Evolutionary conservation across 495 filamentous ascomycete species (phyloP), one percentile per base, ranked within the genome.

Genomic region (Penicillium robsamsonii): DNA sequence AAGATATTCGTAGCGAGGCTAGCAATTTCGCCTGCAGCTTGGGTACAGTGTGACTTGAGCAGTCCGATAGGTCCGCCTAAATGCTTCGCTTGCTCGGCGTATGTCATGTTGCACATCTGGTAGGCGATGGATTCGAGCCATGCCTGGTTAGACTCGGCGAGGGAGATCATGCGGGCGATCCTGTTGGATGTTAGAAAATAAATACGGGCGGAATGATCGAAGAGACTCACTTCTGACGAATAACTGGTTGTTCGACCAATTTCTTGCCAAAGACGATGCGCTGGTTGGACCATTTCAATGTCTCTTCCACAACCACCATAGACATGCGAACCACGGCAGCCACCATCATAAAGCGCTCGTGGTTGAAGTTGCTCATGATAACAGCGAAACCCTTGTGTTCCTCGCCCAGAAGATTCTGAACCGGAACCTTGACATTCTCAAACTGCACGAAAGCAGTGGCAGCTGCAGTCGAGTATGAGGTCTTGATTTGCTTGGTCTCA

Each of bases 341-440:
- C 59, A 67, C 70, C 86, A 89, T 88, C 76, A 82, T 86, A 79
- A 83, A 88, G 7, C 87, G 81, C 74, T 88, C 87, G 73, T 90
- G 87, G 78, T 91, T 90, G 78, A 92, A 92, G 74, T 93, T 92
- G 73, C 79, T 83, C 68, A 92, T 88, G 70, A 94, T 90, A n/a
- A 94, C 89, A 46, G 85, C 81, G 70, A 96, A 91, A 11, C 91
- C 91, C 75, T 92, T 89, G 80, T 94, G 82, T 65, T 94, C 90
- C 68, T 88, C 79, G 54, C 91, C 90, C 8, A 96, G 81, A 12
- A 94, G 79, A 72, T 94, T 86, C 66, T 85, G 80, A 15, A 83
- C 84, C 3, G 90, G 90, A 9, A 94, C 90, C 76, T 91, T 90
- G 70, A 91, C 89, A 62, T 92, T 90, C 71, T 92, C 87, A 68